Evolutionary conservation across 176 grass and related monocot species (phyloP), one percentile per base, ranked within the genome.

Genomic region (Avena eriantha): DNA sequence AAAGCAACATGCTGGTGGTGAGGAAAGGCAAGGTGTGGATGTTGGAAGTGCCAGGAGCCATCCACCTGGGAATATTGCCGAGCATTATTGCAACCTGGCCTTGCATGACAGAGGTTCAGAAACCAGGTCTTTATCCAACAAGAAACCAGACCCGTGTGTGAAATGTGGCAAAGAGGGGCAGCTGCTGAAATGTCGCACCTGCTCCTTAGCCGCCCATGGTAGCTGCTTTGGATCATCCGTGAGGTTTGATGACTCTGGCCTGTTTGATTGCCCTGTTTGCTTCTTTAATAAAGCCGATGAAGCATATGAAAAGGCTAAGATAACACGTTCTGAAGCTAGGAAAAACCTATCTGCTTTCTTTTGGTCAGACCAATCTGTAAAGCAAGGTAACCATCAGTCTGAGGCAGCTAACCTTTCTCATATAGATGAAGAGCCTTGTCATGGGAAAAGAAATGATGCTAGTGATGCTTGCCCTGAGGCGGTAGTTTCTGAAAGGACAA

Each of bases 221-320:
- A 77, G 24, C 2, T 90, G 88, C 77, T 90, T 90, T 9, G 71
- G 71, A 59, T 49, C 78, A 41, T 70, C 39, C 0, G 48, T 60
- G 22, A 82, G 22, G 69, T 82, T 78, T 15, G 60, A 82, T 66
- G 84, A 24, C 16, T 47, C 45, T 8, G 67, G 75, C 19, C 13
- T 59, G 31, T 89, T 92, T 43, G 83, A 89, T 76, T 92, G 90
- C 51, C 90, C 87, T 1, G 9, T 89, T 47, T 92, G 90, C 80
- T 89, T 45, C 39, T 89, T 53, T 69, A 51, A 21, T 6, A 89
- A 63, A 84, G 87, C 87, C 21, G 7, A 35, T 53, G 59, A 74
- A 73, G 56, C 73, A 69, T 69, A 80, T 83, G 10, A 66, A 72
- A 89, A 92, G 12, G 74, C 66, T 16, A 86, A 22, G 83, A 31